Percentiles rank a stretch among this genome's conserved stretches.
Evolutionary conservation across 352 stramenopile species (phyloP).

Genomic region (Globisporangium barbulae): DNA sequence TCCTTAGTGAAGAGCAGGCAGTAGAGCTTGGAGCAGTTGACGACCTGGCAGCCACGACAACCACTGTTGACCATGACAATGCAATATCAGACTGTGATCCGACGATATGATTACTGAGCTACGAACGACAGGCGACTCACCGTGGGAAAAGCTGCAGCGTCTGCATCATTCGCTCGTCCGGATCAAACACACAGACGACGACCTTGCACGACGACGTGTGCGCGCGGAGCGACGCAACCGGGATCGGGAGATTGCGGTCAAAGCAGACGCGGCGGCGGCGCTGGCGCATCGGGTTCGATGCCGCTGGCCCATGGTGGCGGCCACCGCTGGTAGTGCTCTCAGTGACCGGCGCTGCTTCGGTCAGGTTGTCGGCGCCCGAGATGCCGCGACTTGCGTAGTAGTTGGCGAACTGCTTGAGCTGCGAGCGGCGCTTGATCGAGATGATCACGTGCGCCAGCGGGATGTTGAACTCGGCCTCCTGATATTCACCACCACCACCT

Average conservation of each 20-base stretch:
- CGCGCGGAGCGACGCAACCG: constrained; percentile 20
- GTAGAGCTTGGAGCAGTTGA: constrained; percentile 47
- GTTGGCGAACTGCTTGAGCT: constrained; percentile 63
- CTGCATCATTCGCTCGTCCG: constrained; percentile 19
- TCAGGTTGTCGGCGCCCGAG: constrained; percentile 50
- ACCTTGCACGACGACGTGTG: constrained; percentile 23
- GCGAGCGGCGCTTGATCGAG: constrained; percentile 59
- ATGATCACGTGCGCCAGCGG: constrained; percentile 67
- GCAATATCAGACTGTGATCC: background rate
- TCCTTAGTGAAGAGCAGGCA: constrained; percentile 42
- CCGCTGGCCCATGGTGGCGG: background rate
- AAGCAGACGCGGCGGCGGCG: background rate
- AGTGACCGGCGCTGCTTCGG: constrained; percentile 8
- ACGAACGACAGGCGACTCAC: constrained; percentile 12
- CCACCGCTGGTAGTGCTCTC: background rate
- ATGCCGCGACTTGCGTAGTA: constrained; percentile 71
- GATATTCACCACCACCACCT: background rate
- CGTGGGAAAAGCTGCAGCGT: constrained; percentile 13
- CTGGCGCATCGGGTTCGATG: background rate
- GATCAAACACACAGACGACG: constrained; percentile 37
- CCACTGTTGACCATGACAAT: constrained; percentile 1
- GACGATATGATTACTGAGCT: no score
- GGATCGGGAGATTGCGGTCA: background rate
- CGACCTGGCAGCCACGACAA: constrained; percentile 21
- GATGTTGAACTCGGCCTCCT: constrained; percentile 39